Percentiles rank a stretch among this genome's conserved stretches.
Evolutionary conservation across 331 rosid genomes (phyloP).

Genomic region (Pyrus hybrid): DNA sequence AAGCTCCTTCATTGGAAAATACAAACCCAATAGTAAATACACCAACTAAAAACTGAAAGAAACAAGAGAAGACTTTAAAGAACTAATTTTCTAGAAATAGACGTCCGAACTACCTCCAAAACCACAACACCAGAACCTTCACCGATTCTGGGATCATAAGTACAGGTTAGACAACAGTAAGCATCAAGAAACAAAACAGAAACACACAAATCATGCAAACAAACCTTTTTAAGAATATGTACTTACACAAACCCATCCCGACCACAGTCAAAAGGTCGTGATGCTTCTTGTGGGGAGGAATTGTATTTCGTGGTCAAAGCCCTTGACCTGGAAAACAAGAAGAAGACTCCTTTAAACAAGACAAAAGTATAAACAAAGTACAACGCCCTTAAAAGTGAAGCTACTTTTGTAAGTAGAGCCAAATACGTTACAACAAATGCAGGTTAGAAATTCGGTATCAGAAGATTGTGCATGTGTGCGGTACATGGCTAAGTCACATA

Average conservation of each 20-base stretch:
- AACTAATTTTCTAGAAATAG: not conserved
- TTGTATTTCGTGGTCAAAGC: slow-evolving; percentile 76
- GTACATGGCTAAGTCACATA: not conserved
- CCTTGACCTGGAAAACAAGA: slow-evolving; percentile 55
- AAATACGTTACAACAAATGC: not conserved
- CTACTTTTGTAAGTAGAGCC: not conserved
- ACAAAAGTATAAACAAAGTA: not conserved
- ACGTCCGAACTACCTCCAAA: slow-evolving; percentile 64
- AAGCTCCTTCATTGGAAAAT: slow-evolving; percentile 50
- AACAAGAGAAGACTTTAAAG: slow-evolving; percentile 3
- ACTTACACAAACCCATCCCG: slow-evolving; percentile 97
- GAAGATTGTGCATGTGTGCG: not conserved
- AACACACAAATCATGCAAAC: not conserved
- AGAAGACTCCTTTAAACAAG: not conserved
- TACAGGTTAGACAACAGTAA: slow-evolving; percentile 7
- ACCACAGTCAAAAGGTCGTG: slow-evolving; percentile 76
- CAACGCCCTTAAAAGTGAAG: not conserved
- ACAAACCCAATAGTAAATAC: slow-evolving; percentile 7
- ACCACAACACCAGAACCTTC: slow-evolving; percentile 90
- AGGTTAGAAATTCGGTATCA: no score
- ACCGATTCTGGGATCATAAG: slow-evolving; percentile 55
- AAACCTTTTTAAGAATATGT: not conserved
- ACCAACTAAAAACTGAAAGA: not conserved
- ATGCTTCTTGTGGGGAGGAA: slow-evolving; percentile 77
- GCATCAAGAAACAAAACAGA: not conserved